Percentiles rank a stretch among this genome's conserved stretches.
Conservation (phyloP, 2,329 filamentous ascomycete species). For the Aureobasidium melanogenum region DNA sequence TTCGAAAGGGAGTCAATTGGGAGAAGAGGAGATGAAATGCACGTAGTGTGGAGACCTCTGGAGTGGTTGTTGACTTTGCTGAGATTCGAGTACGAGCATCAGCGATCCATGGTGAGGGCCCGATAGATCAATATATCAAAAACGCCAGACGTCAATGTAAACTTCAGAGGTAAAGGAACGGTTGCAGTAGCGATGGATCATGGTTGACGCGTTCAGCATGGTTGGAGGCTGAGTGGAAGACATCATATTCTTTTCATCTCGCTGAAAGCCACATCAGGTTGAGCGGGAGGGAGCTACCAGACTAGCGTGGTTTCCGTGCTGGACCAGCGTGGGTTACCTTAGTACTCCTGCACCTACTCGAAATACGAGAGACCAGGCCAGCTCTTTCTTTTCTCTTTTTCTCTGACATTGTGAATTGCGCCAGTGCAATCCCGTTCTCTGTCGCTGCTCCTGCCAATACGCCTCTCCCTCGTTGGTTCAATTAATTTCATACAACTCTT, state of each 20-base stretch:
- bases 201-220: constrained; percentile 1
- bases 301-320: background rate
- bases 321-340: background rate
- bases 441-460: background rate
- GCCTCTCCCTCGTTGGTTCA: background rate
- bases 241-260: constrained; percentile 3
- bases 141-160: background rate
- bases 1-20: background rate
- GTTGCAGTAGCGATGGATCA: background rate
- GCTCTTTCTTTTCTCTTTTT: background rate
- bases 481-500: background rate
- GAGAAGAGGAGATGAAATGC: background rate
- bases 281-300: background rate
- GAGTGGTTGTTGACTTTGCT: background rate
- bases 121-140: background rate
- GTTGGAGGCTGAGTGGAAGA: background rate
- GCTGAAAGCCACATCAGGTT: constrained; percentile 3
- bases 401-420: background rate
- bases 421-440: background rate
- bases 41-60: background rate
- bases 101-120: background rate
- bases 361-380: constrained; percentile 1
- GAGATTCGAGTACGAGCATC: background rate
- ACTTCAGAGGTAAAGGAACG: background rate
- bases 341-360: constrained; percentile 1